Evolutionary conservation across 1,139 yeast species (phyloP).

Genomic region (Suhomyces wounanorum): DNA sequence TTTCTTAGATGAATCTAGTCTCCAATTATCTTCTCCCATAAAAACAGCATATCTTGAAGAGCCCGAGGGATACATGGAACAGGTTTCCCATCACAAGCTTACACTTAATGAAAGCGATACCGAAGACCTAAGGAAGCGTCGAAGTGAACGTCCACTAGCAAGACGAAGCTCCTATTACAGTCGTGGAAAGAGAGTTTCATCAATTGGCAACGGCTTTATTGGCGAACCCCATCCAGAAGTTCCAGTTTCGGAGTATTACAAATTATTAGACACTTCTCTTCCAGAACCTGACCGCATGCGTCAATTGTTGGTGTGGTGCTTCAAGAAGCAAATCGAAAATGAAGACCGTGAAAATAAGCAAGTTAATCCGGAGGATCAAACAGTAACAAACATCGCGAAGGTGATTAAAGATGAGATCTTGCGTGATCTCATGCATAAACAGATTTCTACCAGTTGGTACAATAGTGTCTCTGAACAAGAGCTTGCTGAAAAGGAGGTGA

Average conservation of each 20-base stretch:
- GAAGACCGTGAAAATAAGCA: constrained; percentile 34
- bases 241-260: constrained; percentile 56
- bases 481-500: constrained; percentile 24
- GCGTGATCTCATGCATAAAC: constrained; percentile 58
- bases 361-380: constrained; percentile 34
- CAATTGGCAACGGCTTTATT: constrained; percentile 71
- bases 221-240: constrained; percentile 72
- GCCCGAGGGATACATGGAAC: constrained; percentile 33
- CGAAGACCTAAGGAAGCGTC: constrained; percentile 14
- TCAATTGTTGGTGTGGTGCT: constrained; percentile 70
- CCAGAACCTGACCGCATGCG: constrained; percentile 78
- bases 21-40: constrained; percentile 30
- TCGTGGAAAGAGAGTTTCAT: constrained; percentile 73
- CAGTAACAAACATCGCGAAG: constrained; percentile 56
- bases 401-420: constrained; percentile 67
- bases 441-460: constrained; percentile 70
- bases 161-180: constrained; percentile 54
- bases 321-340: constrained; percentile 49
- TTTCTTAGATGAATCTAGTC: constrained; percentile 18
- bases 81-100: constrained; percentile 32
- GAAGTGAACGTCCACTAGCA: constrained; percentile 15
- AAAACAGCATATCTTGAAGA: constrained; percentile 9
- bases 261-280: constrained; percentile 58
- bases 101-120: constrained; percentile 23
- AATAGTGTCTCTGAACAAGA: constrained; percentile 33